Evolutionary conservation across 805 yeast species (phyloP).

Genomic region (Candida pseudoglaebosa): DNA sequence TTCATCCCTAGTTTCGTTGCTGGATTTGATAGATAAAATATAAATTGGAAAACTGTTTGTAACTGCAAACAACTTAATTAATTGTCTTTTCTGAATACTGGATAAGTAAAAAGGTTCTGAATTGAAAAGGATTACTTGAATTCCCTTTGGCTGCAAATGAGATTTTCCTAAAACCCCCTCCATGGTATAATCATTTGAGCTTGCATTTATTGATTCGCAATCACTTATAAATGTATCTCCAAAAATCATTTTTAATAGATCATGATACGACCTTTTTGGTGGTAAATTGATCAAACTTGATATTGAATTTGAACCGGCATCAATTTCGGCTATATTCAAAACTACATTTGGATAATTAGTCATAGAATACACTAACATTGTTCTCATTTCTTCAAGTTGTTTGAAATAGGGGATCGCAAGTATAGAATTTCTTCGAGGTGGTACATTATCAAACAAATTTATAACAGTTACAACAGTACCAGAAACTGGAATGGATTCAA

Average conservation of each 20-base stretch:
- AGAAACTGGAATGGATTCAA: constrained; percentile 2
- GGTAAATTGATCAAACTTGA: constrained; percentile 8
- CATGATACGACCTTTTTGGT: constrained; percentile 12
- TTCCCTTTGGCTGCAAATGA: constrained; percentile 29
- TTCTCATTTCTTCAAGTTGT: constrained; percentile 24
- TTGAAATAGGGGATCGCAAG: constrained; percentile 15
- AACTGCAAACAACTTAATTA: constrained; percentile 21
- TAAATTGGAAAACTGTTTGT: constrained; percentile 27
- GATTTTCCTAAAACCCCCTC: constrained; percentile 37
- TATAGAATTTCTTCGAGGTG: constrained; percentile 38
- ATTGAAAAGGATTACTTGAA: constrained; percentile 48
- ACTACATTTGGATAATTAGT: constrained; percentile 17
- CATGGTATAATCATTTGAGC: constrained; percentile 21
- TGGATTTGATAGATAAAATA: constrained; percentile 31
- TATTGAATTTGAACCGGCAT: background rate
- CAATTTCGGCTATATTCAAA: background rate
- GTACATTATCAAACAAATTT: constrained; percentile 40
- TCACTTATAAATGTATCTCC: constrained; percentile 20
- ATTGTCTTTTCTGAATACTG: constrained; percentile 9
- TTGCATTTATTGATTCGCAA: constrained; percentile 23
- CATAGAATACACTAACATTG: constrained; percentile 23
- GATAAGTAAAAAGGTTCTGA: constrained; percentile 23
- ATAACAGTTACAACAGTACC: constrained; percentile 40
- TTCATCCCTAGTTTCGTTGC: constrained; percentile 36
- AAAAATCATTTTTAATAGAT: constrained; percentile 18